phyloP scores from a whole-genome alignment of 1,139 yeast species.

The Suhomyces taliae region DNA sequence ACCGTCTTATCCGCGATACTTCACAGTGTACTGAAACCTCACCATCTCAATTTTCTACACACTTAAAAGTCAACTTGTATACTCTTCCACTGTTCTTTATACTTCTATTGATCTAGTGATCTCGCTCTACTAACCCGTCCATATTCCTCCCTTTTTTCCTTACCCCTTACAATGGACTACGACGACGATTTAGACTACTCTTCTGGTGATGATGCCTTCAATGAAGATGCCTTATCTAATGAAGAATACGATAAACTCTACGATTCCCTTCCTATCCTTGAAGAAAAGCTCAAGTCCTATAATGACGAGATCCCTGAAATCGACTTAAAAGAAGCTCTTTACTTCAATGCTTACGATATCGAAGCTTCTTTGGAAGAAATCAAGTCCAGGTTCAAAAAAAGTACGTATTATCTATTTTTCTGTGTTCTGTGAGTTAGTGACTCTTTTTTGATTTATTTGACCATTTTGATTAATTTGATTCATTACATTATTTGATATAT shows the following conservation, averaged over 20 bases:
- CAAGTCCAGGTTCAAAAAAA: constrained; percentile 43
- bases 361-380: constrained; percentile 55
- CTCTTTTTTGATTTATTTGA: constrained; percentile 2
- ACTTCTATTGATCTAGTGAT: not conserved
- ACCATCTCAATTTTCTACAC: not conserved
- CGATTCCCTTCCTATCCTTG: constrained; percentile 41
- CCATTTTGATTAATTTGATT: too few species aligned
- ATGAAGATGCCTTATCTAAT: constrained; percentile 45
- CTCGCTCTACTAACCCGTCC: not conserved
- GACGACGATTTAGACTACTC: constrained; percentile 44
- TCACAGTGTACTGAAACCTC: not conserved
- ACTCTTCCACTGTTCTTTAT: not conserved
- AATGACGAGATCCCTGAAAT: constrained; percentile 50
- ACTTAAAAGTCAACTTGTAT: too few species aligned
- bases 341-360: constrained; percentile 59
- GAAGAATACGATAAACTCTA: constrained; percentile 52
- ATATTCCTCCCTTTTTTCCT: not conserved
- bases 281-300: constrained; percentile 34
- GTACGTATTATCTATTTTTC: constrained; percentile 34
- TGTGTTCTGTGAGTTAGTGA: not conserved
- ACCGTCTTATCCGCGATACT: not conserved
- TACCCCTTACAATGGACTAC: constrained; percentile 14
- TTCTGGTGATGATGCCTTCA: constrained; percentile 43
- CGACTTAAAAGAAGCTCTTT: constrained; percentile 59
- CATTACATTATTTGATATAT: too few species aligned